Evolutionary conservation across 345 rosid species (phyloP), one percentile per base, ranked within the genome.

Genomic region (Nasturtium officinale): DNA sequence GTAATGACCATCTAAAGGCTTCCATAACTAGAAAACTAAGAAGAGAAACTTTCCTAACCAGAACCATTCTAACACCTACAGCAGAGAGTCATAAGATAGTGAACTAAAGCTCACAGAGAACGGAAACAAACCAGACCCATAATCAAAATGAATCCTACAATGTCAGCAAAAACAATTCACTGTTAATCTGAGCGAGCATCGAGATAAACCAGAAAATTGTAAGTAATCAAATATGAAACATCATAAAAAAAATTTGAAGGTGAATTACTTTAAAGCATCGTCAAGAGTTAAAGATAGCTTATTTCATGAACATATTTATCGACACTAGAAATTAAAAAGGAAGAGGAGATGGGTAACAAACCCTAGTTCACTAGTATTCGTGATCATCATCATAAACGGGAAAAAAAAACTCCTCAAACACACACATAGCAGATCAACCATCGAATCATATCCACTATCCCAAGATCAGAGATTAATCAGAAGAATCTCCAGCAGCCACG

Each of bases 401-500:
- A n/a, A n/a, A 25, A 51, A 47, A 45, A 48, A 52, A 2, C 46
- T 63, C 70, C 62, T 56, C 53, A 33, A 57, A 51, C 32, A 55
- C 28, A 12, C 17, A 40, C 73, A 75, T 59, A 69, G 72, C 79
- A 61, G 32, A 59, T 68, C 43, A 63, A 59, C 61, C 47, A 28
- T 30, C n/a, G 18, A 56, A 69, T 16, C 79, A 61, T n/a, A 17
- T 61, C 46, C 52, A 35, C 1, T 11, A 32, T 33, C 60, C 43
- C 23, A 23, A 53, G 10, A 35, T 15, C 17, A 6, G 61, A 11
- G 16, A 52, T 38, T 52, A 71, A 75, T 52, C 69, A 1, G 74
- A 75, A 1, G 80, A 71, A 37, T 71, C 77, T 3, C 59, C 82
- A 4, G 56, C 72, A 55, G 67, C 33, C 11, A 48, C 69, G 71